Percentiles rank a stretch among this genome's conserved stretches.
phyloP scores from a whole-genome alignment of 2,329 filamentous ascomycete genomes.

The Colletotrichum sp. region DNA sequence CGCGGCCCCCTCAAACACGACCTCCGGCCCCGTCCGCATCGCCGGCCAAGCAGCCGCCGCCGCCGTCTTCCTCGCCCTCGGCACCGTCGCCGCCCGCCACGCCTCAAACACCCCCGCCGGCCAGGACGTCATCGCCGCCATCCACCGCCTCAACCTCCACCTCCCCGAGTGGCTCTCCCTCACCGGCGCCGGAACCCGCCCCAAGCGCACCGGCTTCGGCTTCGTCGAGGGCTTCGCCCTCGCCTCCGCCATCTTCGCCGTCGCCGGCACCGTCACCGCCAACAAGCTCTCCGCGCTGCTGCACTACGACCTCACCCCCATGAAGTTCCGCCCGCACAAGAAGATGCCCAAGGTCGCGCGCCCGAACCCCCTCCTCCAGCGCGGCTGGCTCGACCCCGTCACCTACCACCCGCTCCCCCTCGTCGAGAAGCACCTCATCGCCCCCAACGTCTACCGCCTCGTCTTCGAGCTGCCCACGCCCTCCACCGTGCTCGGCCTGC shows the following conservation, averaged over 20 bases:
- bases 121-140: constrained; percentile 15
- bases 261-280: constrained; percentile 32
- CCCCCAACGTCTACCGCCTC: constrained; percentile 50
- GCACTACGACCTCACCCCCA: constrained; percentile 34
- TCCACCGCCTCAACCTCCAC: constrained; percentile 18
- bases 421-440: constrained; percentile 38
- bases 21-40: constrained; percentile 7
- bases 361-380: constrained; percentile 40
- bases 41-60: constrained; percentile 20
- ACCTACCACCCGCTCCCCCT: constrained; percentile 53
- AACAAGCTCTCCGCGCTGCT: constrained; percentile 35
- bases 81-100: constrained; percentile 25
- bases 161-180: constrained; percentile 9
- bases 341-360: constrained; percentile 41
- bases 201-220: constrained; percentile 28
- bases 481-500: constrained; percentile 53
- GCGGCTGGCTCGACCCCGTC: constrained; percentile 55
- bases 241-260: constrained; percentile 35
- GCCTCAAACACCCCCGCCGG: constrained; percentile 15
- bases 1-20: background rate
- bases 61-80: constrained; percentile 23
- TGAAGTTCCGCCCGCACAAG: constrained; percentile 40
- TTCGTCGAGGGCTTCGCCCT: constrained; percentile 41
- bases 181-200: background rate
- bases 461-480: constrained; percentile 51